Conservation (phyloP, 495 filamentous ascomycete genomes). For the Sphaerosporella brunnea region DNA sequence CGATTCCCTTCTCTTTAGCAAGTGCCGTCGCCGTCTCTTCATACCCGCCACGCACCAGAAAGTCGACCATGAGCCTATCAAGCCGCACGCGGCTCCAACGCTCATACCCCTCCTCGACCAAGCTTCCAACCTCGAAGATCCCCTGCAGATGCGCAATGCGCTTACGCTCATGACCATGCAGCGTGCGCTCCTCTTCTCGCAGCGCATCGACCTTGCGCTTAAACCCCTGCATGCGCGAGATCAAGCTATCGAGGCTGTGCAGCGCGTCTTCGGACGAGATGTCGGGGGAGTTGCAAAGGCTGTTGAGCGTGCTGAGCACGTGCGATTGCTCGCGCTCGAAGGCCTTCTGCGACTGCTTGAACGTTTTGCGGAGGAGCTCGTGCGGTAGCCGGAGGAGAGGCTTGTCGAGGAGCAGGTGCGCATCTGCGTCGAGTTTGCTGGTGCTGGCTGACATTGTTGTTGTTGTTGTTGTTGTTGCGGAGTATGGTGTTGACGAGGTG, state of each 20-base stretch:
- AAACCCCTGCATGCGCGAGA: slow-evolving; percentile 60
- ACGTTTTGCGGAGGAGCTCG: slow-evolving; percentile 80
- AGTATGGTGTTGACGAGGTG: no score
- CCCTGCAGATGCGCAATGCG: slow-evolving; percentile 64
- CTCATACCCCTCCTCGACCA: slow-evolving; percentile 89
- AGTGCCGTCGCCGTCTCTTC: slow-evolving; percentile 55
- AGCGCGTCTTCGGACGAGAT: slow-evolving; percentile 50
- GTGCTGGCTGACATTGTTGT: slow-evolving; percentile 28
- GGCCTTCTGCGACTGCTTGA: slow-evolving; percentile 66
- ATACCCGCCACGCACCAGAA: slow-evolving; percentile 70
- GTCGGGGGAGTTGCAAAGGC: slow-evolving; percentile 48
- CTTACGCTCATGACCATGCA: slow-evolving; percentile 55
- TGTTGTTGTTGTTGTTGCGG: no score
- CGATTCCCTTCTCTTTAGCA: slow-evolving; percentile 50
- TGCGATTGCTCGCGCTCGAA: slow-evolving; percentile 62
- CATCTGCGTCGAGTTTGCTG: slow-evolving; percentile 56
- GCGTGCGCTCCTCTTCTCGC: slow-evolving; percentile 55
- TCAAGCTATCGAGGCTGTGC: slow-evolving; percentile 63
- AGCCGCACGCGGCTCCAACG: slow-evolving; percentile 66
- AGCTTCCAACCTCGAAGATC: slow-evolving; percentile 57
- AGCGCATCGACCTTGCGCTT: slow-evolving; percentile 69
- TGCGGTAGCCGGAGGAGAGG: slow-evolving; percentile 79
- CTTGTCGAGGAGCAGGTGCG: slow-evolving; percentile 65
- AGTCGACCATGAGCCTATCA: slow-evolving; percentile 75
- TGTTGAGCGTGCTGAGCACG: slow-evolving; percentile 50